Conservation (phyloP, 768 basidiomycete genomes). For the Calocera viscosa region DNA sequence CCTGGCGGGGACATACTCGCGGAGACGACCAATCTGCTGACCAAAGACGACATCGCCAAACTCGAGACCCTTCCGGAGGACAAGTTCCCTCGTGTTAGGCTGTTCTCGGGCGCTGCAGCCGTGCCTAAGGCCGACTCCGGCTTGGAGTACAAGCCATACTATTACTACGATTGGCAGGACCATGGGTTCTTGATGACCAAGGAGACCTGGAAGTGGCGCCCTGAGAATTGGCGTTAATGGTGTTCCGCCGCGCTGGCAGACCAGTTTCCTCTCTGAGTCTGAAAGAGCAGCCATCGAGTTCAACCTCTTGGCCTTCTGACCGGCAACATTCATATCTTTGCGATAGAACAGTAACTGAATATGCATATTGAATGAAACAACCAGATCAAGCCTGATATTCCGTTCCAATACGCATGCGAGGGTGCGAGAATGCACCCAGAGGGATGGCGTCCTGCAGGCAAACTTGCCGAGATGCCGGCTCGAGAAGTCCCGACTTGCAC, state of each 20-base stretch:
- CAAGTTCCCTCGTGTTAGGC: neutral
- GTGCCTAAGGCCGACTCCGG: neutral
- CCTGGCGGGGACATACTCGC: neutral
- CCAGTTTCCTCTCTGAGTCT: neutral
- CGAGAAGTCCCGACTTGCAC: too few species aligned
- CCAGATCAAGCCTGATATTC: too few species aligned
- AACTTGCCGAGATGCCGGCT: too few species aligned
- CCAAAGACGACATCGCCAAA: neutral
- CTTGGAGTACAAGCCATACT: neutral
- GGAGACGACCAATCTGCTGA: conserved; percentile 1
- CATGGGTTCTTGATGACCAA: neutral
- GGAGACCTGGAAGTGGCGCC: neutral
- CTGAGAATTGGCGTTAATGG: neutral
- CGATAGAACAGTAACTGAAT: too few species aligned
- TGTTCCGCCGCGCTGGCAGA: neutral
- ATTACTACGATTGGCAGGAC: conserved; percentile 1
- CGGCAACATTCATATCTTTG: too few species aligned
- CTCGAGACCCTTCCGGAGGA: neutral
- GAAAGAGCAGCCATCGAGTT: neutral
- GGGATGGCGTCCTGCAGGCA: too few species aligned
- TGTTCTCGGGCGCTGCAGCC: neutral
- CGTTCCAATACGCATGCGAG: too few species aligned
- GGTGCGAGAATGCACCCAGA: too few species aligned
- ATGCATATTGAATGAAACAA: too few species aligned
- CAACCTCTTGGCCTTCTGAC: neutral